Evolutionary conservation across 345 rosid genomes (phyloP).

Genomic region (Linum trigynum): DNA sequence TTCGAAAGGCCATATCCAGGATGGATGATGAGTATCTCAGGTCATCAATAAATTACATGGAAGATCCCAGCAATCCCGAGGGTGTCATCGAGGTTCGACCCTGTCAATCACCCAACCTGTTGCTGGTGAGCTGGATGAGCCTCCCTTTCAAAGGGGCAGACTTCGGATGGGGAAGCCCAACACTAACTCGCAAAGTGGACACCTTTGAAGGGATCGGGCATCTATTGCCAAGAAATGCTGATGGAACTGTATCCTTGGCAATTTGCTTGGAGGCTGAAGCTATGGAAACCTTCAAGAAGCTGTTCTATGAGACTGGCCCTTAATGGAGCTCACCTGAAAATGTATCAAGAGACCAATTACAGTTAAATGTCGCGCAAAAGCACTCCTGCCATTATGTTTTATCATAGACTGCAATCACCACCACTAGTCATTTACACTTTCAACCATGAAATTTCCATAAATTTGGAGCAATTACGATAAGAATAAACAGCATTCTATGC

Average conservation of each 20-base stretch:
- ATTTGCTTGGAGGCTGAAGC: constrained; percentile 9
- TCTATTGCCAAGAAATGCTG: background rate
- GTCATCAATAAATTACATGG: constrained; percentile 12
- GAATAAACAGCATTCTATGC: too few species aligned
- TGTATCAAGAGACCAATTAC: too few species aligned
- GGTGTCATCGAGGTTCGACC: background rate
- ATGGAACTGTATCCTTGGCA: background rate
- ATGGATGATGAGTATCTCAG: constrained; percentile 15
- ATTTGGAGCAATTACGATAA: too few species aligned
- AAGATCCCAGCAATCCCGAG: background rate
- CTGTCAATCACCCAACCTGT: constrained; percentile 1
- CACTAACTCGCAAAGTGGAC: background rate
- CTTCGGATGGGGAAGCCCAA: constrained; percentile 11
- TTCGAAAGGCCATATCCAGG: constrained; percentile 1
- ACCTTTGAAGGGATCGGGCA: constrained; percentile 2
- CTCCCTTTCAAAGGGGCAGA: constrained; percentile 9
- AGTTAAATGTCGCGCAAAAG: background rate
- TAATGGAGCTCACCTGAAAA: background rate
- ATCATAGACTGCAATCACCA: too few species aligned
- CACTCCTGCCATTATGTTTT: too few species aligned
- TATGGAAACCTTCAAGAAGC: constrained; percentile 5
- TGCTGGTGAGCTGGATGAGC: background rate
- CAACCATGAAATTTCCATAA: too few species aligned
- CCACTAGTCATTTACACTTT: too few species aligned
- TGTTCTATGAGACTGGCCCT: background rate